Evolutionary conservation across 2,329 filamentous ascomycete genomes (phyloP).

Genomic region (Exophiala alcalophila): DNA sequence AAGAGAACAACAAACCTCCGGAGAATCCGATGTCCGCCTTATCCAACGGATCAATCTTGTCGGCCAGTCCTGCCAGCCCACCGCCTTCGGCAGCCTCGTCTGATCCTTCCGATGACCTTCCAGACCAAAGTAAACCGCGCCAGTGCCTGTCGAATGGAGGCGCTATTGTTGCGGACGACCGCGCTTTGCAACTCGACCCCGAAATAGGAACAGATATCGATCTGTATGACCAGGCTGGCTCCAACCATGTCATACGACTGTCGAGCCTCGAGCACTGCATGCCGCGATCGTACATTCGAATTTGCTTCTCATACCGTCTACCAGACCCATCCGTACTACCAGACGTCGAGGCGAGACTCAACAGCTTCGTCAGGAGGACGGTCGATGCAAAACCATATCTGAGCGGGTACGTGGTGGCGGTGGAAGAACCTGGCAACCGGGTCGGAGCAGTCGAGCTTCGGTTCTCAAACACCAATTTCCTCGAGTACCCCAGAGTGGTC

Average conservation of each 20-base stretch:
- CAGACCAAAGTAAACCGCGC: background rate
- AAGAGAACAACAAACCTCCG: conserved; percentile 2
- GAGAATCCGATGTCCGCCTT: conserved; percentile 12
- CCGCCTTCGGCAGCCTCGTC: conserved; percentile 6
- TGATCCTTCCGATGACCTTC: conserved; percentile 1
- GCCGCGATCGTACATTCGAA: conserved; percentile 30
- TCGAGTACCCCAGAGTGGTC: conserved; percentile 26
- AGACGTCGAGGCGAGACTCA: conserved; percentile 13
- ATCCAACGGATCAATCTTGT: conserved; percentile 6
- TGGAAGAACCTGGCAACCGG: conserved; percentile 12
- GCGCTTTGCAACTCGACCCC: background rate
- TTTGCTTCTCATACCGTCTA: conserved; percentile 28
- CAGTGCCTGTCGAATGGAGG: background rate
- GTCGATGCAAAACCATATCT: conserved; percentile 31
- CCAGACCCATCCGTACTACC: conserved; percentile 11
- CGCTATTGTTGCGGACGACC: background rate
- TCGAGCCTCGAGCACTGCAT: conserved; percentile 31
- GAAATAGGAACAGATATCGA: conserved; percentile 3
- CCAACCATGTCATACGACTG: conserved; percentile 25
- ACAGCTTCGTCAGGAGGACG: conserved; percentile 21
- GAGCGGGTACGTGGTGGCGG: conserved; percentile 27
- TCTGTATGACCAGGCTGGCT: conserved; percentile 3
- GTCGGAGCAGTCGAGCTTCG: conserved; percentile 26
- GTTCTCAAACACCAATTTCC: conserved; percentile 27
- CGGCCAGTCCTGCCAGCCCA: conserved; percentile 7